A percentile compares a stretch with the other conserved stretches of the same genome.
Evolutionary conservation across 1,284 basidiomycete genomes (phyloP).

Genomic region (Sanghuangporus baumii): DNA sequence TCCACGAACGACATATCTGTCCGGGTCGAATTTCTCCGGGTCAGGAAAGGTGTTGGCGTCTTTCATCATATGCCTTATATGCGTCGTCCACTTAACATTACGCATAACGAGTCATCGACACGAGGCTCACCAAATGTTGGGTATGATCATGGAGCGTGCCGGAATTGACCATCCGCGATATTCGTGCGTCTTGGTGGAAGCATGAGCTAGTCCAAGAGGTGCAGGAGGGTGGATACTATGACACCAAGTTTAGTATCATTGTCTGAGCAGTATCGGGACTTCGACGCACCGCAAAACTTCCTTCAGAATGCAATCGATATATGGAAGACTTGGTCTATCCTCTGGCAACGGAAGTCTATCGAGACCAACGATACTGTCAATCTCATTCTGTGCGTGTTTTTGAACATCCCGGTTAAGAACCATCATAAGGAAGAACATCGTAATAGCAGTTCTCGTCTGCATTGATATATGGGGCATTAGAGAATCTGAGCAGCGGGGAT

Average conservation of each 20-base stretch:
- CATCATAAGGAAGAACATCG: slow-evolving; percentile 11
- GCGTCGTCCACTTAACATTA: not conserved
- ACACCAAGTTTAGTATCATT: not conserved
- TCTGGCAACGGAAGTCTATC: slow-evolving; percentile 24
- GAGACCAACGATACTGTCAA: slow-evolving; percentile 4
- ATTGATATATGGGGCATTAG: not conserved
- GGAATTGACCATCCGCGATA: slow-evolving; percentile 6
- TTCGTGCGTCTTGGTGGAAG: not conserved
- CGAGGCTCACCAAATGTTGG: slow-evolving; percentile 4
- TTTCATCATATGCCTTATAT: slow-evolving; percentile 15
- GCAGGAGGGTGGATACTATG: not conserved
- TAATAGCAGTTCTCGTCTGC: not conserved
- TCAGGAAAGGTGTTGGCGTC: slow-evolving; percentile 7
- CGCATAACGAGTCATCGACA: not conserved
- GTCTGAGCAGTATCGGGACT: not conserved
- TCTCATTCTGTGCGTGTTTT: slow-evolving; percentile 9
- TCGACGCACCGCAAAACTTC: slow-evolving; percentile 25
- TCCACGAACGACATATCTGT: not conserved
- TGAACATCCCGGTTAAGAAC: slow-evolving; percentile 1
- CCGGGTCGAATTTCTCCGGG: slow-evolving; percentile 12
- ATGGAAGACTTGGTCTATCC: slow-evolving; percentile 24
- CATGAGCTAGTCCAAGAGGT: not conserved
- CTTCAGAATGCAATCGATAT: slow-evolving; percentile 26
- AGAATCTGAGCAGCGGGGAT: not conserved
- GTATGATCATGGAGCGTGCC: not conserved